Base-by-base conservation (phyloP, 768 basidiomycete genomes). In the Candolleomyces aberdarensis region DNA sequence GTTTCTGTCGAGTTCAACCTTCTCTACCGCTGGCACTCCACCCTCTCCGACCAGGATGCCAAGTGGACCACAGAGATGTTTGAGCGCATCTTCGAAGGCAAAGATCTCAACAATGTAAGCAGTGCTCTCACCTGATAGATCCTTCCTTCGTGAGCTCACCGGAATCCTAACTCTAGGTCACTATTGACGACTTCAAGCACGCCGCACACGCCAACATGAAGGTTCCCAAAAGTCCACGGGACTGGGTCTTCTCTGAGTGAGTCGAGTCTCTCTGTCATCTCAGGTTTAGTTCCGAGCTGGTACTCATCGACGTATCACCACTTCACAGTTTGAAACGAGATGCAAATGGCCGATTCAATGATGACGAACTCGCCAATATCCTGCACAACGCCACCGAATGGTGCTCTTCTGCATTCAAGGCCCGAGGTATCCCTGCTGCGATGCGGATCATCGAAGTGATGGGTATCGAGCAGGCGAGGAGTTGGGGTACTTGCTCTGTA, bases 1-100 rank as follows among this genome's bases (percentile, higher is more conserved):
- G 83, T 85, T 60, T 90, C 91, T 0, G 69, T 91, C 39, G 92
- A 93, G 72, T 92, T 93, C 76, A 92, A 85, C 64, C 73, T 83
- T 2, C 71, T 84, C 20, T 84, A 84, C 71, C 59, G 81, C 54
- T 91, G 89, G 89, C 89, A 91, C 65, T 76, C 89, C 19, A 78
- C 85, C 1, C 67, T 88, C 1, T 85, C 84, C 5, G 68, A 75
- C 52, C 62, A 77, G 49, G 88, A 91, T 70, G 78, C 80, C 0
- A 58, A 75, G 48, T 89, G 87, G 87, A 77, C 83, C 6, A 75
- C 81, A 51, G 64, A 66, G 1, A 40, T 74, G n/a, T 84, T 92
- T 69, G 69, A 70, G 11, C 62, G 69, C 17, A 39, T 80, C 31
- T 83, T 88, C 49, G 64, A 71, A 0, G 75, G 69, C 10, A 72